Evolutionary conservation across 257 asterid genomes (phyloP).

Genomic region (Nicotiana knightiana): DNA sequence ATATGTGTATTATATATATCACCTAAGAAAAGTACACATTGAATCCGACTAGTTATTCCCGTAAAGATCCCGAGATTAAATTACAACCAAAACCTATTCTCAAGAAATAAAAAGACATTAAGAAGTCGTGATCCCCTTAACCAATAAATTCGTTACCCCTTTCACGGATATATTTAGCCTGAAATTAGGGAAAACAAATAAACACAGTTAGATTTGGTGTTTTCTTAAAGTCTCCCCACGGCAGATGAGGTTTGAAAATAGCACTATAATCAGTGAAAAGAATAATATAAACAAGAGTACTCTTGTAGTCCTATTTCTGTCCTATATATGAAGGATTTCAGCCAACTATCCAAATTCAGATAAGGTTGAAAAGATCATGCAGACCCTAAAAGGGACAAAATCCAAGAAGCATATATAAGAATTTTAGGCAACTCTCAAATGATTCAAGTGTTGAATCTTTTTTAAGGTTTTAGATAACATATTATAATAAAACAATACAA

Average conservation of each 20-base stretch:
- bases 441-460: conserved; percentile 33
- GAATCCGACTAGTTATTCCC: too few species aligned
- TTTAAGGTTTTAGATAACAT: conserved; percentile 22
- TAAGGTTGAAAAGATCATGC: conserved; percentile 3
- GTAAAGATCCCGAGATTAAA: background rate
- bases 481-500: conserved; percentile 7
- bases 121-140: background rate
- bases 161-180: background rate
- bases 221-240: background rate
- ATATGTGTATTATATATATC: too few species aligned
- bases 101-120: background rate
- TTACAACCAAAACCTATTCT: background rate
- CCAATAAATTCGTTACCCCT: background rate
- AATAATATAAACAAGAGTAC: background rate
- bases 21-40: too few species aligned
- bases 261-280: background rate
- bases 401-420: conserved; percentile 14
- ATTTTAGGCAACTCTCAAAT: conserved; percentile 37
- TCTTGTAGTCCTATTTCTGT: background rate
- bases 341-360: background rate
- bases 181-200: background rate
- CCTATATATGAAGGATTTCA: background rate
- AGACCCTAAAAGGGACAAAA: conserved; percentile 25
- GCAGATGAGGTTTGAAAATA: background rate
- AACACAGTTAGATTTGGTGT: background rate